Evolutionary conservation across 2,329 filamentous ascomycete species (phyloP), one percentile per base, ranked within the genome.

Genomic region (Colletotrichum viniferum): DNA sequence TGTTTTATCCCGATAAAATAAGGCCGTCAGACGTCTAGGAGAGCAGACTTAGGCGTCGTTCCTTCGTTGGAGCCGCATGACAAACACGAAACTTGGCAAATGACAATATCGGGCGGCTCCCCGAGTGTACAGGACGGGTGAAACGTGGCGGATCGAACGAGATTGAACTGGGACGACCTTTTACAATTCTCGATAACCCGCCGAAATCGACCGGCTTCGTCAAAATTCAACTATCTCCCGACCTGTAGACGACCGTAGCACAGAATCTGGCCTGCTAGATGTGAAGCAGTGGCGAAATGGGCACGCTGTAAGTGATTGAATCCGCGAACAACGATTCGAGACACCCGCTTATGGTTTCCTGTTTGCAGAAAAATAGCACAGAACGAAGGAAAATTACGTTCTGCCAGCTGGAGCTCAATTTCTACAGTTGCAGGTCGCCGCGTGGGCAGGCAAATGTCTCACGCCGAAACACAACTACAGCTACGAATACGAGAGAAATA

Each of bases 281-380:
- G 43, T 52, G 43, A 52, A 52, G n/a, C n/a, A 52, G 43, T 0
- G n/a, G 12, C n/a, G 5, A 13, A 13, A 21, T 52, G n/a, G 43
- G 4, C 10, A 18, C n/a, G 4, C 6, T 52, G 43, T 52, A 7
- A 52, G 43, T 24, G 2, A 21, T 52, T 52, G n/a, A 52, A 52
- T 21, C 10, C 43, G n/a, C 10, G 2, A 52, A 21, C 5, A 7
- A 13, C n/a, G 0, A 21, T 52, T 48, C 5, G 43, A 13, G n/a
- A 21, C n/a, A 24, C 6, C 3, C 3, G 12, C n/a, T 52, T 2
- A 21, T 24, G 5, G 5, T 21, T 52, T 7, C 0, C 12, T 0
- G 21, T 21, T 52, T 7, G 43, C n/a, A 52, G n/a, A 4, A 13
- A 21, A 52, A 3, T 21, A 21, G 43, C 3, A 4, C 43, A 4